phyloP scores from a whole-genome alignment of 2,329 filamentous ascomycete genomes.

The Graphilbum fragrans region DNA sequence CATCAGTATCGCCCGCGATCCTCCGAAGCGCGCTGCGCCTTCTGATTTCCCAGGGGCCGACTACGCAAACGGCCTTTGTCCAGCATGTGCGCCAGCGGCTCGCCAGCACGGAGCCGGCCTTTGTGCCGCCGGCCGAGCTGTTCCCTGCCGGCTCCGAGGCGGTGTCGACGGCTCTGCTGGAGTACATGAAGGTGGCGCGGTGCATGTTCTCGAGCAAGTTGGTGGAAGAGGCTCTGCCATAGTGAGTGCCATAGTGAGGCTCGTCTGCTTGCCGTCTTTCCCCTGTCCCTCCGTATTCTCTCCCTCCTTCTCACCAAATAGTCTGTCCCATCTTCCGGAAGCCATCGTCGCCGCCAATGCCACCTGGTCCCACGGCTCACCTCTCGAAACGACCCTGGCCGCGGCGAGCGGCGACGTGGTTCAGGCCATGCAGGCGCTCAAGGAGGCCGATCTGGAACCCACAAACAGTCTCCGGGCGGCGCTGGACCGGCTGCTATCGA shows the following conservation, averaged over 20 bases:
- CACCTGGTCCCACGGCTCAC: slow-evolving; percentile 12
- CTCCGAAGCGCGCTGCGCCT: slow-evolving; percentile 21
- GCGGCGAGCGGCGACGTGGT: slow-evolving; percentile 22
- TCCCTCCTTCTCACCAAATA: slow-evolving; percentile 3
- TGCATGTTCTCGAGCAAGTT: slow-evolving; percentile 25
- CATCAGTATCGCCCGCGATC: slow-evolving; percentile 17
- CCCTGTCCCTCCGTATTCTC: too few species aligned
- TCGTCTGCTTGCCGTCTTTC: too few species aligned
- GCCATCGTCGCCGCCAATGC: slow-evolving; percentile 10
- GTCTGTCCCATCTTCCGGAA: slow-evolving; percentile 15
- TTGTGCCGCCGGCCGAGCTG: slow-evolving; percentile 11
- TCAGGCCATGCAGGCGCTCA: slow-evolving; percentile 23
- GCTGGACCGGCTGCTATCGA: slow-evolving; percentile 11
- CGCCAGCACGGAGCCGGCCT: slow-evolving; percentile 11
- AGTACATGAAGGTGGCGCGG: slow-evolving; percentile 19
- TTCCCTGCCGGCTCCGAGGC: slow-evolving; percentile 11
- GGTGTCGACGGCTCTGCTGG: slow-evolving; percentile 11
- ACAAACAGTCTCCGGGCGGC: slow-evolving; percentile 10
- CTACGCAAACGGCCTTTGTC: slow-evolving; percentile 20
- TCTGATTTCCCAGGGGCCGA: slow-evolving; percentile 18
- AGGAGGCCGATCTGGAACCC: slow-evolving; percentile 16
- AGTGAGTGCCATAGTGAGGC: slow-evolving; percentile 16
- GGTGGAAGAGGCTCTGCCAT: slow-evolving; percentile 16
- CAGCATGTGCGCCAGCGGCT: slow-evolving; percentile 18
- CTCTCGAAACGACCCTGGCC: slow-evolving; percentile 13